Base-by-base conservation (phyloP, 1,284 basidiomycete species). In the Ceratobasidium sp. region DNA sequence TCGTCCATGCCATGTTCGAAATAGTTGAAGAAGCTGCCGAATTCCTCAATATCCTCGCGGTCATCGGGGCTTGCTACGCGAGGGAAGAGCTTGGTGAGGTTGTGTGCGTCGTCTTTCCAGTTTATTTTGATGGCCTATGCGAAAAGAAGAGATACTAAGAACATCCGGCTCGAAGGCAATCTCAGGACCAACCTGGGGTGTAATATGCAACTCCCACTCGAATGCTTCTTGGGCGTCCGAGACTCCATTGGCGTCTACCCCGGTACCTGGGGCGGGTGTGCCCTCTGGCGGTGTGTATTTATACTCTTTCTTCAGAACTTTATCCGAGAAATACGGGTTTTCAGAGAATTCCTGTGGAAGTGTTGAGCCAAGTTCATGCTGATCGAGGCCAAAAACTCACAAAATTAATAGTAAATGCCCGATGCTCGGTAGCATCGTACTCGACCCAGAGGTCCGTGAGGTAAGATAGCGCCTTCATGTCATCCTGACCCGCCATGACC, bases 21-120 rank as follows among this genome's bases (percentile, higher is more conserved):
- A 81, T 91, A 91, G 85, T 95, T 94, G 89, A 96, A 96, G 86
- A 96, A 95, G 81, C 91, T 94, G 75, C 95, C 95, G 64, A 88
- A 85, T 22, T 81, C 68, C 22, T 68, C 62, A 29, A 77, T 68
- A 37, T 76, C 77, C 9, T 90, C 89, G 29, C 89, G 87, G n/a
- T 90, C 89, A 29, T 84, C 89, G 51, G 90, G 90, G 76, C 87
- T 88, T 25, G 79, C 78, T 15, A 78, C 59, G 52, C 90, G 90
- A 61, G 95, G 94, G 83, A 94, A 91, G 77, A 91, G 80, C 84
- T 94, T 94, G 34, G 90, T 91, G 81, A 96, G 83, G 68, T 91
- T 91, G 80, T 93, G 91, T 65, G 90, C 87, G 61, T 91, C 86
- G 79, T 92, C 90, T 84, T 95, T 96, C 95, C 95, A 96, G 82